Base-by-base conservation (phyloP, 2,329 filamentous ascomycete genomes). In the Fusarium sp. region DNA sequence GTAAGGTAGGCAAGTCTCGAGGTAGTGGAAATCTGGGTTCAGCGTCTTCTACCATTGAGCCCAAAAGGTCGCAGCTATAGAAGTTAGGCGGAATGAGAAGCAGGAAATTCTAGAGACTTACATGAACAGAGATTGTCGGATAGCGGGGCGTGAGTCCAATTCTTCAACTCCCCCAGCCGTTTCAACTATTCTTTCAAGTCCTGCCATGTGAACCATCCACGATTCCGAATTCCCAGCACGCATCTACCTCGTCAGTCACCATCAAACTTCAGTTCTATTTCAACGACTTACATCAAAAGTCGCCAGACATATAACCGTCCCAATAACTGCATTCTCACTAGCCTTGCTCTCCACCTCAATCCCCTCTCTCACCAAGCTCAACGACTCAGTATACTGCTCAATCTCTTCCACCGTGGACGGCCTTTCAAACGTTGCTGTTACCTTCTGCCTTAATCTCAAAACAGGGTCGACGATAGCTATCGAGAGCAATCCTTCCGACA, bases 131-230 rank as follows among this genome's bases (percentile, higher is more conserved):
- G 71, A 64, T 6, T 74, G 61, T 6, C 74, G 66, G 7, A 76
- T 30, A 24, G 73, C 45, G 13, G 47, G 54, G 1, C 57, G 30
- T 3, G 66, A 61, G 6, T 75, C 65, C 12, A 76, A 22, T 3
- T 38, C 28, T 13, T 66, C 45, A 13, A 74, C 22, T 11, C 73
- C 73, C 7, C 71, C 73, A 22, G 39, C 24, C 18, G 68, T 54
- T 14, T 61, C 16, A 7, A 75, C 39, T 12, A 76, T 44, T 5
- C n/a, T 62, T 31, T 70, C 54, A 2, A 76, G 51, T 0, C 74
- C 74, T 7, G 42, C 24, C 64, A 76, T 73, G 2, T 76, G 73
- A 53, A 75, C 73, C 28, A 8, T 35, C 71, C 73, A 76, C 7
- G 62, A 61, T 4, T 65, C 45, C 0, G 44, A 47, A 18, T 76